A percentile compares a stretch with the other conserved stretches of the same genome.
These are phyloP conservation scores for Phytopythium boreale DNA, from an alignment of 352 stramenopile species.

Conservation along the genomic window DNA sequence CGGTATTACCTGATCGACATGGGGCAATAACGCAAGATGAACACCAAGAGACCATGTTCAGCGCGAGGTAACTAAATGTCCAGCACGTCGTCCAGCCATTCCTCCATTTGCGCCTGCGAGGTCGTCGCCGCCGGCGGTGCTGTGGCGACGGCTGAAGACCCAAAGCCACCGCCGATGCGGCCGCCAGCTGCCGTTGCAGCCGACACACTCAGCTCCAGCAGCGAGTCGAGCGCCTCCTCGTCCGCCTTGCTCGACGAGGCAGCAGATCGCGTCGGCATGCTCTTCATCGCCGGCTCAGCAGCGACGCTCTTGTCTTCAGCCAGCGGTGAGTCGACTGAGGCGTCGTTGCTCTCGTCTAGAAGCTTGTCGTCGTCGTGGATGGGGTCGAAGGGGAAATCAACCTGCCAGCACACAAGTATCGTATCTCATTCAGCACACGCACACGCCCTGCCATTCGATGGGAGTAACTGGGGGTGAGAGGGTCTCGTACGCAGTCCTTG, in stretches of 20 bases:
- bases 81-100: slow-evolving; percentile 71
- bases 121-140: slow-evolving; percentile 7
- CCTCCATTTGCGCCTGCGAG: slow-evolving; percentile 43
- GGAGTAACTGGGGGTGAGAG: background rate
- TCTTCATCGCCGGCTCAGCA: background rate
- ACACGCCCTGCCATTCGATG: background rate
- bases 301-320: slow-evolving; percentile 1
- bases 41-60: no score
- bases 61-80: slow-evolving; percentile 22
- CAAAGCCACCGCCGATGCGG: slow-evolving; percentile 4
- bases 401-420: slow-evolving; percentile 17
- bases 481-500: slow-evolving; percentile 68
- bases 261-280: background rate
- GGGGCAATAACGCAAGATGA: slow-evolving; percentile 6
- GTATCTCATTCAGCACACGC: no score
- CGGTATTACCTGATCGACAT: background rate
- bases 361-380: slow-evolving; percentile 13
- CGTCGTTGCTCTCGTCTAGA: background rate
- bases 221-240: slow-evolving; percentile 35
- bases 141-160: background rate
- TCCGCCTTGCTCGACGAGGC: slow-evolving; percentile 4
- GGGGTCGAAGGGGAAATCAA: slow-evolving; percentile 38
- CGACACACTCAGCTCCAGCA: slow-evolving; percentile 38
- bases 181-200: slow-evolving; percentile 3
- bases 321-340: background rate